Evolutionary conservation across 225 moss, liverwort and hornwort genomes (phyloP).

Genomic region (Marchantia paleacea): DNA sequence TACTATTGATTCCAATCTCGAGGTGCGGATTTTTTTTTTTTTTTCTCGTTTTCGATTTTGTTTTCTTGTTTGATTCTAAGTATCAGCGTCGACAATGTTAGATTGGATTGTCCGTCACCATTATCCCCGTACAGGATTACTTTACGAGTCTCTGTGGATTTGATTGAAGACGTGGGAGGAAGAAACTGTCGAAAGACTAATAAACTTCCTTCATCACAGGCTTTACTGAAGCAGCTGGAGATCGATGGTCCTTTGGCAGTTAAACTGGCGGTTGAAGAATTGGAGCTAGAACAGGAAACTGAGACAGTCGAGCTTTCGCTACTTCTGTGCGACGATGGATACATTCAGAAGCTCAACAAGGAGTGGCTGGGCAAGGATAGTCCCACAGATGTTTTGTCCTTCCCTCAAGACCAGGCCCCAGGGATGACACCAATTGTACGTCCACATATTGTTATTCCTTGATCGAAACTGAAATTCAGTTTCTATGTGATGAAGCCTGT

Average conservation of each 20-base stretch:
- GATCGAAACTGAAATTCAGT: background rate
- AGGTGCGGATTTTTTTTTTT: constrained; percentile 26
- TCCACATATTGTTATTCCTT: background rate
- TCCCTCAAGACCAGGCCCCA: constrained; percentile 74
- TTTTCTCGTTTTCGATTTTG: background rate
- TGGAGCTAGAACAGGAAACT: constrained; percentile 53
- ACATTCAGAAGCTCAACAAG: constrained; percentile 67
- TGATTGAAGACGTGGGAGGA: background rate
- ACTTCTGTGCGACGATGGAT: constrained; percentile 67
- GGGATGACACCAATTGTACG: constrained; percentile 59
- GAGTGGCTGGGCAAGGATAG: constrained; percentile 73
- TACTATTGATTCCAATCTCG: constrained; percentile 29
- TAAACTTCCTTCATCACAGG: constrained; percentile 15
- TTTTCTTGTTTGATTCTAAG: too few species aligned
- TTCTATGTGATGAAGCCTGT: background rate
- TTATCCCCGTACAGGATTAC: background rate
- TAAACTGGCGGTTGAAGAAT: constrained; percentile 53
- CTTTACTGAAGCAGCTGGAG: constrained; percentile 74
- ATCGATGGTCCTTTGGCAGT: constrained; percentile 68
- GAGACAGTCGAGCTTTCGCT: constrained; percentile 84
- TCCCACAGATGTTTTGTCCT: constrained; percentile 84
- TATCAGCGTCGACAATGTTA: background rate
- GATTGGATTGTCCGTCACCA: background rate
- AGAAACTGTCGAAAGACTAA: background rate
- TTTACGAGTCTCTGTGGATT: background rate